phyloP scores from a whole-genome alignment of 202 grass and related monocot genomes.

The Saccharum hybrid region DNA sequence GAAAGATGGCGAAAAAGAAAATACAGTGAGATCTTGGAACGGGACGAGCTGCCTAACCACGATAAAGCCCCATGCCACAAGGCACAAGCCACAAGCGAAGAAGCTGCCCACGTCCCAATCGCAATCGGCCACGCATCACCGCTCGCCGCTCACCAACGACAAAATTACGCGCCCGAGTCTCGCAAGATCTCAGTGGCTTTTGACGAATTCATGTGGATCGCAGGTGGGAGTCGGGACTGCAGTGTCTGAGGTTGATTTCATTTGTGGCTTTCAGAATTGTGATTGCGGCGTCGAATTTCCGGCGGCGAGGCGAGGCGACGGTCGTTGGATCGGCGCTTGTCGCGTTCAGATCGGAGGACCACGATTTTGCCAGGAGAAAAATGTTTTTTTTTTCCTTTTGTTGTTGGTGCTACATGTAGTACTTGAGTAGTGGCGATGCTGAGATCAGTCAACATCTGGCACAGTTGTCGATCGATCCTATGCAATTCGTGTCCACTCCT shows the following conservation, averaged over 20 bases:
- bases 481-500: constrained; percentile 29
- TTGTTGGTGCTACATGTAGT: not conserved
- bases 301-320: not conserved
- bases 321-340: constrained; percentile 22
- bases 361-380: not conserved
- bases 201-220: constrained; percentile 19
- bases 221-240: not conserved
- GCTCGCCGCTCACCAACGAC: constrained; percentile 6
- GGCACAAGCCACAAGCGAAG: not conserved
- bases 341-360: constrained; percentile 21
- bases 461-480: not conserved
- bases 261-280: not conserved
- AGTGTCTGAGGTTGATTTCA: constrained; percentile 20
- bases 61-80: constrained; percentile 2
- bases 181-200: constrained; percentile 37
- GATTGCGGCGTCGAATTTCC: not conserved
- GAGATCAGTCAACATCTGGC: constrained; percentile 18
- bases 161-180: not conserved
- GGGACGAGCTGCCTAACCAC: constrained; percentile 39
- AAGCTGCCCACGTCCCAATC: not conserved
- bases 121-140: not conserved
- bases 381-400: not conserved
- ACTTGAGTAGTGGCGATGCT: not conserved
- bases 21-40: constrained; percentile 9
- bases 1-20: not conserved